phyloP scores from a whole-genome alignment of 768 basidiomycete genomes.

The Tephrocybe sp. region DNA sequence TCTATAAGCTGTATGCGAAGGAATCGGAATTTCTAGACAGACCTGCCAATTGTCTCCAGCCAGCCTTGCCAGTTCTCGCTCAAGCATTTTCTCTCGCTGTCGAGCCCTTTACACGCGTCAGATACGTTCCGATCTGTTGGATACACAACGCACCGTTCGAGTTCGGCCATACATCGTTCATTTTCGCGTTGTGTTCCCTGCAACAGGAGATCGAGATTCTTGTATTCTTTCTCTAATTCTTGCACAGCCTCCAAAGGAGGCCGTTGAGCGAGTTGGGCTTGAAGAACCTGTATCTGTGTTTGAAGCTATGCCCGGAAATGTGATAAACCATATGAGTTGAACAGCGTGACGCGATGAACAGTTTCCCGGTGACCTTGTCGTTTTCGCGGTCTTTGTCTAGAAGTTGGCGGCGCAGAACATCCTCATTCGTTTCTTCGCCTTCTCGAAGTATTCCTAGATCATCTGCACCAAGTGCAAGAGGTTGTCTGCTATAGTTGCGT shows the following conservation, averaged over 20 bases:
- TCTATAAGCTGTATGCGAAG: constrained; percentile 2
- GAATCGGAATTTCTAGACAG: constrained; percentile 16
- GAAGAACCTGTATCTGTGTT: constrained; percentile 58
- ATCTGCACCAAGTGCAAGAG: constrained; percentile 46
- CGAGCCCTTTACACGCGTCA: constrained; percentile 40
- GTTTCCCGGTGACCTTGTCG: constrained; percentile 49
- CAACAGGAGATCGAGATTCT: constrained; percentile 70
- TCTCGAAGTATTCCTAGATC: constrained; percentile 64
- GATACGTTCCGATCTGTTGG: background rate
- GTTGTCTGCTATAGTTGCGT: constrained; percentile 52
- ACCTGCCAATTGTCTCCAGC: constrained; percentile 87
- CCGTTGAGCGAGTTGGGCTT: constrained; percentile 61
- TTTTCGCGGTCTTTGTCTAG: constrained; percentile 68
- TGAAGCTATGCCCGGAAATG: constrained; percentile 44
- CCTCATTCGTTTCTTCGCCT: constrained; percentile 56
- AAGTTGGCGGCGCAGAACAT: constrained; percentile 58
- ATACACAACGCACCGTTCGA: constrained; percentile 55
- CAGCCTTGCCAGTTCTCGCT: constrained; percentile 65
- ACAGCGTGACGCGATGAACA: background rate
- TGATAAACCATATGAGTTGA: background rate
- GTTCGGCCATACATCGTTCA: constrained; percentile 77
- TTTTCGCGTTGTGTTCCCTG: constrained; percentile 85
- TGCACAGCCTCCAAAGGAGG: constrained; percentile 69
- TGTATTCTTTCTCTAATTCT: constrained; percentile 66
- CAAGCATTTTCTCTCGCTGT: constrained; percentile 73